These are phyloP conservation scores for Diaporthe citriasiana DNA, from an alignment of 2,329 filamentous ascomycete species.

Conservation along the genomic window DNA sequence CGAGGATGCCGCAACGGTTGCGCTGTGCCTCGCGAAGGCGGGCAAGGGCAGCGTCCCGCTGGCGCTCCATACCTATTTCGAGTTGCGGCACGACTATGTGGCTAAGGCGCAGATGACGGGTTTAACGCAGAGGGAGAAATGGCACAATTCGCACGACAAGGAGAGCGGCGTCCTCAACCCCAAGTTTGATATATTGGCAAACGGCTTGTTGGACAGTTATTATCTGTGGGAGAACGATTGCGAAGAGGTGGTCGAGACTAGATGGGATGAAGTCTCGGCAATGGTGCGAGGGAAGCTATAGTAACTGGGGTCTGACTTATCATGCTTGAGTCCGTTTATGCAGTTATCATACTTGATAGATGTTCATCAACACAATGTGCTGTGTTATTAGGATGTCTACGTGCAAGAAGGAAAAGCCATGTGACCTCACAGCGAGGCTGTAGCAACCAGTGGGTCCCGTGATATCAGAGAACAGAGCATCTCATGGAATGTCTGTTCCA, in stretches of 20 bases:
- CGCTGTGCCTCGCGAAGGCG: background rate
- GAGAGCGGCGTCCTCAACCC: background rate
- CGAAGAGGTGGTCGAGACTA: background rate
- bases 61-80: background rate
- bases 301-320: background rate
- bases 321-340: background rate
- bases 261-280: conserved; percentile 1
- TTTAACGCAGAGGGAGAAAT: background rate
- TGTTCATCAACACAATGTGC: background rate
- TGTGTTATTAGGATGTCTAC: background rate
- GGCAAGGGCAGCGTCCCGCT: background rate
- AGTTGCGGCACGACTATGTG: conserved; percentile 1
- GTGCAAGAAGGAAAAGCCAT: too few species aligned
- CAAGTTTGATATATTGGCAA: background rate
- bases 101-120: conserved; percentile 1
- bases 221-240: conserved; percentile 3
- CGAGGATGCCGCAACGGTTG: conserved; percentile 3
- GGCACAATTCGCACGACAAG: conserved; percentile 1
- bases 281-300: background rate
- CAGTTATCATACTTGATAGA: background rate
- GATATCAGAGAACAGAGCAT: too few species aligned
- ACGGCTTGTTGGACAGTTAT: background rate
- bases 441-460: too few species aligned
- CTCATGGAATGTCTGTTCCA: too few species aligned
- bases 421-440: too few species aligned